Conservation (phyloP, 1,284 basidiomycete genomes). For the Tilletia indica region DNA sequence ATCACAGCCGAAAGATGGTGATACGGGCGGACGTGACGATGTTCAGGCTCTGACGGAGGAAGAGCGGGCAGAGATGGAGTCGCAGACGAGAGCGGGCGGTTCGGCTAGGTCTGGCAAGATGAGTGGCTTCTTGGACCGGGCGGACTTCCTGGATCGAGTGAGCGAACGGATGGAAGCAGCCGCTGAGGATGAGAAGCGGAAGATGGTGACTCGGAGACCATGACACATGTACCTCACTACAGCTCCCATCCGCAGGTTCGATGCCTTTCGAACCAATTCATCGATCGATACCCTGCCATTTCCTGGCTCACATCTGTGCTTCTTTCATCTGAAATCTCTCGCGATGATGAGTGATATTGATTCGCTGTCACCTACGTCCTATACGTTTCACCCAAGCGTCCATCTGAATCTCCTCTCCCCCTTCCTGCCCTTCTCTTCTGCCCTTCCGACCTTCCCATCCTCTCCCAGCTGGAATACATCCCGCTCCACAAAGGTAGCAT, state of each 20-base stretch:
- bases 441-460: background rate
- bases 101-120: slow-evolving; percentile 38
- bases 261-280: too few species aligned
- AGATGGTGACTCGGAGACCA: background rate
- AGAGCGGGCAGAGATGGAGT: slow-evolving; percentile 50
- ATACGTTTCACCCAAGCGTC: too few species aligned
- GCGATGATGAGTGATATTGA: background rate
- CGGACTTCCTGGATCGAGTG: slow-evolving; percentile 51
- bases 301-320: too few species aligned
- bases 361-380: background rate
- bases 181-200: background rate
- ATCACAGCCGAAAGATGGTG: background rate
- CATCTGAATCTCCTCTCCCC: background rate
- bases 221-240: too few species aligned
- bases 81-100: slow-evolving; percentile 47
- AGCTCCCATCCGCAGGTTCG: too few species aligned
- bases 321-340: background rate
- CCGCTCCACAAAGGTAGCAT: slow-evolving; percentile 29
- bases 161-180: slow-evolving; percentile 32
- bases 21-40: background rate
- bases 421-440: slow-evolving; percentile 5
- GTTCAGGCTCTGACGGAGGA: slow-evolving; percentile 29
- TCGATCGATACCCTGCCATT: too few species aligned
- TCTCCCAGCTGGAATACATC: slow-evolving; percentile 26
- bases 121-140: slow-evolving; percentile 50